Percentiles rank a stretch among this genome's conserved stretches.
phyloP scores from a whole-genome alignment of 2,329 filamentous ascomycete species.

The Cercospora sp. region DNA sequence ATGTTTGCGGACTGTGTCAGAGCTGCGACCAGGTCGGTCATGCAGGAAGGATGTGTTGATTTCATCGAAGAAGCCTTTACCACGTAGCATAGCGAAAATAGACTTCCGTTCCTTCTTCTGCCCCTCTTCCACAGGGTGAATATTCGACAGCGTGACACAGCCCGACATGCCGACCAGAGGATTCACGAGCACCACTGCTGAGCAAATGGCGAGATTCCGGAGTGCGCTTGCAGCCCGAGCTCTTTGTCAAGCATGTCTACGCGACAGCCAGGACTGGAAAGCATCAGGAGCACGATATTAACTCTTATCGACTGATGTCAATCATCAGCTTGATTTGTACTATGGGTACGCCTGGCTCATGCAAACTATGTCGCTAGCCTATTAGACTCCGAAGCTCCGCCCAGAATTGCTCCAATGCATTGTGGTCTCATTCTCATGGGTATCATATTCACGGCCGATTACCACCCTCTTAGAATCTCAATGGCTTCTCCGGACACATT shows the following conservation, averaged over 20 bases:
- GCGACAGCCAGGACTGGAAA: too few relatives aligned
- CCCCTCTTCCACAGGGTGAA: too few relatives aligned
- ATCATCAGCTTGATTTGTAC: neutral
- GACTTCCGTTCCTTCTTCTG: neutral
- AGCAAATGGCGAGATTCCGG: too few relatives aligned
- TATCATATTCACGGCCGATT: neutral
- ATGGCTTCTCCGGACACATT: neutral
- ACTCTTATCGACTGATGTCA: neutral
- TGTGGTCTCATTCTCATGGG: neutral
- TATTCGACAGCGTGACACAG: too few relatives aligned
- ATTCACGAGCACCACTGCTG: too few relatives aligned
- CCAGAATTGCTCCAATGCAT: neutral
- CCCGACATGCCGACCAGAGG: too few relatives aligned
- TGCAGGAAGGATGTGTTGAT: constrained; percentile 57
- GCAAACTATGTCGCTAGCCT: neutral
- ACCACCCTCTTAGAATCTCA: neutral
- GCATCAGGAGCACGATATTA: too few relatives aligned
- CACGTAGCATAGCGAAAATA: neutral
- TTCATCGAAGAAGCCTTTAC: constrained; percentile 68
- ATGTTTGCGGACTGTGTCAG: constrained; percentile 64
- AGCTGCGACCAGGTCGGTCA: constrained; percentile 53
- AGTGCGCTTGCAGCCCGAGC: neutral
- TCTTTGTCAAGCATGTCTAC: too few relatives aligned
- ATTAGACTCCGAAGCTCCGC: too few relatives aligned
- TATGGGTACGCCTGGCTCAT: neutral